Evolutionary conservation across 2,329 filamentous ascomycete species (phyloP).

Genomic region (Sclerotinia subarctica): DNA sequence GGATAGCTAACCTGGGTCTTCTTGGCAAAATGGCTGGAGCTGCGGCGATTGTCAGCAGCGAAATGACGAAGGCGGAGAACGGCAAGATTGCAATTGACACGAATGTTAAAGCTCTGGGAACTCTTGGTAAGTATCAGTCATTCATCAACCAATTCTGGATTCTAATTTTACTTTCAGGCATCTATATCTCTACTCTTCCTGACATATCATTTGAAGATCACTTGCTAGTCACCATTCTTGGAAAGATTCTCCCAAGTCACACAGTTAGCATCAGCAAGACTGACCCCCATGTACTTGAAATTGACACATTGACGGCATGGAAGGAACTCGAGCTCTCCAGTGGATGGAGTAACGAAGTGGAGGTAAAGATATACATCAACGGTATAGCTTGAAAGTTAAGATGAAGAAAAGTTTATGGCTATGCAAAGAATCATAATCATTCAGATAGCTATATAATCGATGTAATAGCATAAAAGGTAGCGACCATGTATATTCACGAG

Average conservation of each 20-base stretch:
- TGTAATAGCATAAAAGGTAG: background rate
- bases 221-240: constrained; percentile 73
- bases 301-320: constrained; percentile 79
- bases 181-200: constrained; percentile 73
- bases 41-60: constrained; percentile 67
- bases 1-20: constrained; percentile 71
- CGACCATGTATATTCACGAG: too few species aligned
- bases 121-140: constrained; percentile 52
- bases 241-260: constrained; percentile 62
- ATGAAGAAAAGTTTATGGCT: background rate
- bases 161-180: constrained; percentile 45
- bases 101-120: constrained; percentile 75
- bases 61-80: constrained; percentile 55
- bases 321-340: constrained; percentile 64
- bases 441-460: background rate
- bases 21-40: constrained; percentile 87
- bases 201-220: constrained; percentile 57
- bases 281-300: constrained; percentile 63
- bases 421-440: background rate
- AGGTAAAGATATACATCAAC: constrained; percentile 47
- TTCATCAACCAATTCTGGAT: background rate
- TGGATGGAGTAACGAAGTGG: constrained; percentile 78
- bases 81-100: constrained; percentile 64
- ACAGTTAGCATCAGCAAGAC: constrained; percentile 58
- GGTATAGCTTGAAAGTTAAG: background rate